Percentiles rank a stretch among this genome's conserved stretches.
phyloP scores from a whole-genome alignment of 2,329 filamentous ascomycete species.

The Hypoxylon sp. region DNA sequence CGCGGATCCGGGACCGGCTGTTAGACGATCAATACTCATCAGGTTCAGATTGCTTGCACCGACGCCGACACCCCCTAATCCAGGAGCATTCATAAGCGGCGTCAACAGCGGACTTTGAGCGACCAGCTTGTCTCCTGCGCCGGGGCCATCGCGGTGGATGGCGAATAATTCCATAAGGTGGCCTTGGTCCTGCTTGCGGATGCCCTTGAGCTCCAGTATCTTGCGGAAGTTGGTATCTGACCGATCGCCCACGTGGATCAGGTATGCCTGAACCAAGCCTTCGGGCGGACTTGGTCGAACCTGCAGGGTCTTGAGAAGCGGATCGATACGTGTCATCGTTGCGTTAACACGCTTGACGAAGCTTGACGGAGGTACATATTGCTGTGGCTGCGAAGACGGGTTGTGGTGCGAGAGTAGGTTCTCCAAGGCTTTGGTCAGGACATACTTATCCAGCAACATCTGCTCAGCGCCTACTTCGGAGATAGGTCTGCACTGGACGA shows the following conservation, averaged over 20 bases:
- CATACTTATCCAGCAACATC: slow-evolving; percentile 97
- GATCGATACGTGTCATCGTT: slow-evolving; percentile 88
- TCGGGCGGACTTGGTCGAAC: slow-evolving; percentile 92
- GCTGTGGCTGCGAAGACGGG: slow-evolving; percentile 52
- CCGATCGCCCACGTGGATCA: slow-evolving; percentile 95
- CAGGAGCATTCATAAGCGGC: slow-evolving; percentile 69
- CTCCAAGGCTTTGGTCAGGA: slow-evolving; percentile 83
- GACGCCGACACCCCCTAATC: slow-evolving; percentile 58
- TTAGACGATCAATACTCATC: slow-evolving; percentile 33
- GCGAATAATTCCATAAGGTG: slow-evolving; percentile 88
- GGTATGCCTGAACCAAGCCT: slow-evolving; percentile 94
- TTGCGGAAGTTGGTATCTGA: slow-evolving; percentile 97
- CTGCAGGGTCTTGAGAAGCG: slow-evolving; percentile 95
- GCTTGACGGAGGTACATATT: slow-evolving; percentile 64
- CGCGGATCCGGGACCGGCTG: slow-evolving; percentile 46
- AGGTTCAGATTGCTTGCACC: slow-evolving; percentile 54
- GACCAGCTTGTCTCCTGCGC: slow-evolving; percentile 77
- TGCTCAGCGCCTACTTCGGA: slow-evolving; percentile 95
- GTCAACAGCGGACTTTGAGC: slow-evolving; percentile 79
- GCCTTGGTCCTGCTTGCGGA: slow-evolving; percentile 85
- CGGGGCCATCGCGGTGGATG: slow-evolving; percentile 81
- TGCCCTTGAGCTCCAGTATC: slow-evolving; percentile 94
- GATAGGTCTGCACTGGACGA: slow-evolving; percentile 90
- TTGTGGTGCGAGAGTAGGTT: slow-evolving; percentile 77
- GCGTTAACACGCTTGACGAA: slow-evolving; percentile 90